These are phyloP conservation scores for Paramecium bursaria DNA, from an alignment of 73 alveolate species.

Conservation along the genomic window DNA sequence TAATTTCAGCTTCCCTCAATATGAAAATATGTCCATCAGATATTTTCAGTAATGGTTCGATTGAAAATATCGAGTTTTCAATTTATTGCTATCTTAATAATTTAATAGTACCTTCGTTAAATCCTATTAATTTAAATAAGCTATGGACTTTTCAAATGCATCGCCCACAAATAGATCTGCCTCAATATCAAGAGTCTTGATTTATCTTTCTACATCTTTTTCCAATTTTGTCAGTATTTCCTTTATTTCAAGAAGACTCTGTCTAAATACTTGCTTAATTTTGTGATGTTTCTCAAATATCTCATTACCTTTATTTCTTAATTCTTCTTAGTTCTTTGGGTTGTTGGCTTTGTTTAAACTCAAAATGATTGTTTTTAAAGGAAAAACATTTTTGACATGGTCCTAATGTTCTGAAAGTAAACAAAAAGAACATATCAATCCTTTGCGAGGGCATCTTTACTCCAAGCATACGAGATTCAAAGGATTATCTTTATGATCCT, in stretches of 20 bases:
- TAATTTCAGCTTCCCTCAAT: conserved; percentile 47
- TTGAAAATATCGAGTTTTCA: conserved; percentile 15
- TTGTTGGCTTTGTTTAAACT: conserved; percentile 52
- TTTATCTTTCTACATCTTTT: conserved; percentile 43
- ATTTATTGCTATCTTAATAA: too few relatives aligned
- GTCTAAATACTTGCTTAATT: conserved; percentile 32
- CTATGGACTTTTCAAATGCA: conserved; percentile 54
- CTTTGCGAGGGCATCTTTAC: background rate
- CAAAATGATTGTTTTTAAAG: conserved; percentile 22
- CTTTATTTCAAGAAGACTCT: conserved; percentile 26
- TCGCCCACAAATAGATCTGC: conserved; percentile 61
- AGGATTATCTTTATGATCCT: conserved; percentile 52
- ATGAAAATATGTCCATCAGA: conserved; percentile 44
- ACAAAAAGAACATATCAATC: conserved; percentile 50
- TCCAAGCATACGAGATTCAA: conserved; percentile 31
- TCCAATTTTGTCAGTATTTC: conserved; percentile 22
- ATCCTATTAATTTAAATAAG: conserved; percentile 8
- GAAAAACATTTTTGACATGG: conserved; percentile 46
- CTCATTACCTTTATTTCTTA: conserved; percentile 41
- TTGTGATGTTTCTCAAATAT: conserved; percentile 56
- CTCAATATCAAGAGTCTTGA: conserved; percentile 25
- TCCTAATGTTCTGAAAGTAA: conserved; percentile 13
- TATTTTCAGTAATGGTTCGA: conserved; percentile 46
- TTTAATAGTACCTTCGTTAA: conserved; percentile 25
- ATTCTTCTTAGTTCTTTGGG: conserved; percentile 38